These are phyloP conservation scores for Oehlia diaphana DNA, from an alignment of 192 early-diverging fungal species.

Conservation along the genomic window DNA sequence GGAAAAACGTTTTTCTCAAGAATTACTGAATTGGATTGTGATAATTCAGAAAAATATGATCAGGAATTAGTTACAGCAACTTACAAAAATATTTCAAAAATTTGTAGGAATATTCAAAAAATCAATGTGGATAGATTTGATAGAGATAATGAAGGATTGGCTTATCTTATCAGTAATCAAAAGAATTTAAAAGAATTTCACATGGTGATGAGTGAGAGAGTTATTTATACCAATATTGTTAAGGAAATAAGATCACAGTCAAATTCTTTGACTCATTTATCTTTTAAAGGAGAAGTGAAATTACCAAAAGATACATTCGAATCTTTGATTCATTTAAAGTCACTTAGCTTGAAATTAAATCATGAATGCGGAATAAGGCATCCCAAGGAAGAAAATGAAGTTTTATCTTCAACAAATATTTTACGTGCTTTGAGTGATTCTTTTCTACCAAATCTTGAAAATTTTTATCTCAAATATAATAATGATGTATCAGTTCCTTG, in stretches of 20 bases:
- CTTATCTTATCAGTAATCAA: background rate
- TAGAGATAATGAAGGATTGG: background rate
- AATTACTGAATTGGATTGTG: background rate
- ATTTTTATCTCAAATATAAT: background rate
- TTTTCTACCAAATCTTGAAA: background rate
- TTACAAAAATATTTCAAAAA: background rate
- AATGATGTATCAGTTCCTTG: background rate
- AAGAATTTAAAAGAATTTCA: background rate
- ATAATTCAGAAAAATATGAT: background rate
- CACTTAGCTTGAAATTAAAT: background rate
- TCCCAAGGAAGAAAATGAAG: background rate
- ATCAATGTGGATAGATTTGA: background rate
- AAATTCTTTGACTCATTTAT: background rate
- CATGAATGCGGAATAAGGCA: background rate
- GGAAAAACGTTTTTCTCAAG: background rate
- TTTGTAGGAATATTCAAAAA: background rate
- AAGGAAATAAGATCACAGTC: background rate
- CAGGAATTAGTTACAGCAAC: background rate
- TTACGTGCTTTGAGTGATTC: background rate
- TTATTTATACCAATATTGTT: background rate
- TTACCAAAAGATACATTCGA: background rate
- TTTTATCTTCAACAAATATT: background rate
- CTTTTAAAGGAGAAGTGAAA: background rate
- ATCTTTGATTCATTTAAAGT: background rate
- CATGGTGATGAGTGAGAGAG: background rate